These are phyloP conservation scores for Xylaria sp. DNA, from an alignment of 2,329 filamentous ascomycete species.

Conservation along the genomic window DNA sequence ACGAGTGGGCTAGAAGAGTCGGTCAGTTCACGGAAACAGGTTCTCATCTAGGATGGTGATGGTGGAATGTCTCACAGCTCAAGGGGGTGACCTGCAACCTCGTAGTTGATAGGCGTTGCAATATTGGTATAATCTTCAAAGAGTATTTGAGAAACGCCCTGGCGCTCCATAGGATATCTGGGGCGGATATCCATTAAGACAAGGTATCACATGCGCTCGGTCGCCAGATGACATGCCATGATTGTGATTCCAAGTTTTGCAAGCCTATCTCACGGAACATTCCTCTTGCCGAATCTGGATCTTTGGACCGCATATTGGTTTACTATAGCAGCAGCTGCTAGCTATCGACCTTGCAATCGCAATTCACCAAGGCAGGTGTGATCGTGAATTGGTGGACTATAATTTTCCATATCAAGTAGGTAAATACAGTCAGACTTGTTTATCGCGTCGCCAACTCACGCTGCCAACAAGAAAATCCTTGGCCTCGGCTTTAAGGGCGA, in stretches of 20 bases:
- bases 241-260: conserved; percentile 5
- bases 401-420: conserved; percentile 24
- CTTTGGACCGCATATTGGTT: conserved; percentile 6
- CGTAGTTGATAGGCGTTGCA: conserved; percentile 1
- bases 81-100: conserved; percentile 7
- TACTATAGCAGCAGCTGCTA: conserved; percentile 6
- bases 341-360: neutral
- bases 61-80: neutral
- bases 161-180: neutral
- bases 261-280: neutral
- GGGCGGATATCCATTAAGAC: neutral
- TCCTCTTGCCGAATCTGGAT: conserved; percentile 24
- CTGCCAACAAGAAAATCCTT: neutral
- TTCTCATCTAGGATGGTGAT: conserved; percentile 15
- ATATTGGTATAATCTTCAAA: neutral
- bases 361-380: conserved; percentile 23
- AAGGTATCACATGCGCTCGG: conserved; percentile 22
- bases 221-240: conserved; percentile 12
- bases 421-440: neutral
- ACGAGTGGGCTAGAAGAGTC: conserved; percentile 9
- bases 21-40: conserved; percentile 15
- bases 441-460: conserved; percentile 14
- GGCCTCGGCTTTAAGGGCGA: neutral
- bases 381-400: conserved; percentile 25
- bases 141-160: conserved; percentile 1